A percentile compares a stretch with the other conserved stretches of the same genome.
phyloP scores from a whole-genome alignment of 129 eudicot species.

The Gnaphalium uliginosum region DNA sequence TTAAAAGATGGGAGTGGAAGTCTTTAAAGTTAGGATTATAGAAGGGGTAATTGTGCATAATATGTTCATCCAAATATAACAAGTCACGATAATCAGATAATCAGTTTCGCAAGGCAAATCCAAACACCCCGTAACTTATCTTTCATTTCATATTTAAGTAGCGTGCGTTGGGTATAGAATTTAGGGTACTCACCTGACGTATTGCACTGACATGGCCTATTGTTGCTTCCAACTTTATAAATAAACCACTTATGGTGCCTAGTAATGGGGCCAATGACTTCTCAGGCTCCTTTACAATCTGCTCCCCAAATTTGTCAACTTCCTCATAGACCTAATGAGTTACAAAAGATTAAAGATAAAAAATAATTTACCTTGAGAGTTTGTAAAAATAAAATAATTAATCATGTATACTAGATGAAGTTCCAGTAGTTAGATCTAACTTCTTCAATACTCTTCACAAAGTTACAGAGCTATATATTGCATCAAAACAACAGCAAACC shows the following conservation, averaged over 20 bases:
- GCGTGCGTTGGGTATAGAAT: conserved; percentile 1
- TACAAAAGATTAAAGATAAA: not conserved
- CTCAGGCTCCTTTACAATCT: conserved; percentile 58
- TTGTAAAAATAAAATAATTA: not conserved
- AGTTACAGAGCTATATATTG: not conserved
- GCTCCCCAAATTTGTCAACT: conserved; percentile 70
- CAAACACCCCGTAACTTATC: conserved; percentile 6
- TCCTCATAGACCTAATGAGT: conserved; percentile 71
- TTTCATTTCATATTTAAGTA: conserved; percentile 5
- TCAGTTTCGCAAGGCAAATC: not conserved
- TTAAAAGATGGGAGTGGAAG: not conserved
- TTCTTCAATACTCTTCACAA: conserved; percentile 12
- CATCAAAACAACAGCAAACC: conserved; percentile 38
- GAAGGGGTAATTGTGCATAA: not conserved
- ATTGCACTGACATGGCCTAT: conserved; percentile 75
- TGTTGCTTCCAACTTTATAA: conserved; percentile 73
- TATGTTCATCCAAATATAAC: not conserved
- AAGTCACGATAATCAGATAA: not conserved
- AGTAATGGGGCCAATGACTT: conserved; percentile 67
- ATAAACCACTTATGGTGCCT: conserved; percentile 56
- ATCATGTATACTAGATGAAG: conserved; percentile 1
- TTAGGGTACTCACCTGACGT: conserved; percentile 50
- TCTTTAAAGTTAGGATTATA: not conserved
- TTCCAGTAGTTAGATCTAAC: not conserved
- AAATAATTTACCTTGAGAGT: not conserved